phyloP scores from a whole-genome alignment of 2,329 filamentous ascomycete genomes.

The Ascochyta koolunga region DNA sequence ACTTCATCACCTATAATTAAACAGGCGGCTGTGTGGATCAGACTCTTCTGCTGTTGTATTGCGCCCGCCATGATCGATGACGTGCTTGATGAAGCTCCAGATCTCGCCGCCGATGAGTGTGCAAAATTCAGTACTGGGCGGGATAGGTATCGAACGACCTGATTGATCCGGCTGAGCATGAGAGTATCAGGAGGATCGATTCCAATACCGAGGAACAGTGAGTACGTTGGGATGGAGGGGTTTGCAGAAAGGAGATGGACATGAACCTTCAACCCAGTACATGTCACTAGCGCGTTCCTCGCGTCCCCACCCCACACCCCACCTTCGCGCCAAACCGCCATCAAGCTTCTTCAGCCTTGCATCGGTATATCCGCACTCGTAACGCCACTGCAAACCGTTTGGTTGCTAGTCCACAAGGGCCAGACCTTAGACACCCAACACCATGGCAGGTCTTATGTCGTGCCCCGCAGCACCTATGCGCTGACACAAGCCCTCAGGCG shows the following conservation, averaged over 20 bases:
- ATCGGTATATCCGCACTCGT: conserved; percentile 8
- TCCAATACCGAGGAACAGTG: not conserved
- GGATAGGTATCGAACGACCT: conserved; percentile 74
- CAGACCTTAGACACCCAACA: not conserved
- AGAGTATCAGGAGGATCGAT: not conserved
- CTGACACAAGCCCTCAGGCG: conserved; percentile 48
- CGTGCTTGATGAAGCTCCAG: conserved; percentile 39
- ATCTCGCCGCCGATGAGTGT: conserved; percentile 52
- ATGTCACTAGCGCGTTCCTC: conserved; percentile 20
- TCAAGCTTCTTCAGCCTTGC: conserved; percentile 29
- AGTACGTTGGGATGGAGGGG: not conserved
- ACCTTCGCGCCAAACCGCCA: conserved; percentile 17
- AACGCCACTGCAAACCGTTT: conserved; percentile 1
- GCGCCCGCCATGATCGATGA: conserved; percentile 56
- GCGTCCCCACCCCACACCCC: conserved; percentile 3
- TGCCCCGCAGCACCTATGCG: conserved; percentile 1
- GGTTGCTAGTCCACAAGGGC: not conserved
- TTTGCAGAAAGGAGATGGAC: conserved; percentile 19
- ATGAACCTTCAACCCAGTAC: not conserved
- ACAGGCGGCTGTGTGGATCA: conserved; percentile 88
- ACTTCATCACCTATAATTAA: conserved; percentile 98
- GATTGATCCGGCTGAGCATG: conserved; percentile 77
- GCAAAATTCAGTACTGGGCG: conserved; percentile 65
- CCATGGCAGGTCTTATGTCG: conserved; percentile 27
- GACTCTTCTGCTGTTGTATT: conserved; percentile 60